A percentile compares a stretch with the other conserved stretches of the same genome.
Evolutionary conservation across 2,329 filamentous ascomycete species (phyloP).

Genomic region (Aureobasidium vineae): DNA sequence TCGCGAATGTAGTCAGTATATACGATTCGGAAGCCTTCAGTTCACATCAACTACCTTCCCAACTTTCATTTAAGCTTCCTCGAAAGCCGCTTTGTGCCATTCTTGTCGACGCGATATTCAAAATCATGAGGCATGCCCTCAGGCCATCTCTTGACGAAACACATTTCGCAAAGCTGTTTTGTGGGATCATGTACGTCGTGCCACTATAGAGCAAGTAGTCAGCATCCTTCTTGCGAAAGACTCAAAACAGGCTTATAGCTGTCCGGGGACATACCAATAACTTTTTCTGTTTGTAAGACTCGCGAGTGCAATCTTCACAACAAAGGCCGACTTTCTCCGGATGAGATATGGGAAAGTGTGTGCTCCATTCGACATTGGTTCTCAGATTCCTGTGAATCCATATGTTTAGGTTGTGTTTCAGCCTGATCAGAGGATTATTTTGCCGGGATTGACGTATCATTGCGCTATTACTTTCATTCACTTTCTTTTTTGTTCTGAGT

Average conservation of each 20-base stretch:
- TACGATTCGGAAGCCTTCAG: neutral
- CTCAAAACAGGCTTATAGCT: no score
- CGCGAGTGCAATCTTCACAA: neutral
- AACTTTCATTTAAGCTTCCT: neutral
- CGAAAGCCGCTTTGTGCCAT: neutral
- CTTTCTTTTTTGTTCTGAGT: no score
- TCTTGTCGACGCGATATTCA: neutral
- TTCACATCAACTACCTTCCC: neutral
- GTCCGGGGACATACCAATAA: neutral
- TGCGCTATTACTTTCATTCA: no score
- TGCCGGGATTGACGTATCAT: no score
- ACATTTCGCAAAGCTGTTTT: neutral
- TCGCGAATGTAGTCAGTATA: neutral
- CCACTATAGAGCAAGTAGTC: neutral
- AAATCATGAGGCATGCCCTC: neutral
- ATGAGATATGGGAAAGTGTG: neutral
- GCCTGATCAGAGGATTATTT: neutral
- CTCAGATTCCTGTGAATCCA: neutral
- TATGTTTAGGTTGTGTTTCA: neutral
- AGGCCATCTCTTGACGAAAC: neutral
- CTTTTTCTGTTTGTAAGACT: neutral
- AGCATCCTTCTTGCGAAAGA: neutral
- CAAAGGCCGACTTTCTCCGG: neutral
- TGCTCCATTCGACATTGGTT: neutral
- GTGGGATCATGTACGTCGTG: neutral